phyloP scores from a whole-genome alignment of 2,329 filamentous ascomycete genomes.

The Monosporascus sp. region DNA sequence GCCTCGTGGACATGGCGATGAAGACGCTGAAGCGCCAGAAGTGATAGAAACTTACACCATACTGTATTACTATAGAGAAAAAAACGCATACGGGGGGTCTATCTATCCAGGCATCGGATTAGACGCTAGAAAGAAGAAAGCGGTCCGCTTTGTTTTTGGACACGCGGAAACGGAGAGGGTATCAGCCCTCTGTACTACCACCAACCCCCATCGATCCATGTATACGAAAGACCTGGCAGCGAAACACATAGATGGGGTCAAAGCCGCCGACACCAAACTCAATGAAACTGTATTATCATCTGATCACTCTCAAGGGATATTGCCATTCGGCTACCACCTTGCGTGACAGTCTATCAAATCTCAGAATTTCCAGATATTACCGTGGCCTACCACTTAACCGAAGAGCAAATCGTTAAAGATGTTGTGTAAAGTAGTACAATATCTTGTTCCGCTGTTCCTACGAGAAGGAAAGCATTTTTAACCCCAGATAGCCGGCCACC shows the following conservation, averaged over 20 bases:
- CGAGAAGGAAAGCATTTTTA: too few relatives aligned
- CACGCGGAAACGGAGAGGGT: not conserved
- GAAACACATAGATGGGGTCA: not conserved
- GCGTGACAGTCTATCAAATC: too few relatives aligned
- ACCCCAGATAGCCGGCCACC: too few relatives aligned
- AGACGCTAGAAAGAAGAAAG: not conserved
- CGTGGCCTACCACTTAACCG: too few relatives aligned
- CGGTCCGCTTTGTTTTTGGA: not conserved
- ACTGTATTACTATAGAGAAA: conserved; percentile 11
- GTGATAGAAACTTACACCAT: conserved; percentile 36
- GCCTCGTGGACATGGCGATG: conserved; percentile 86
- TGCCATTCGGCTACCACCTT: too few relatives aligned
- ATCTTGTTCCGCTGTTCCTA: too few relatives aligned
- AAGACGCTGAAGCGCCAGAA: conserved; percentile 89
- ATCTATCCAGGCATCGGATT: not conserved
- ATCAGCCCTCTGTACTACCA: not conserved
- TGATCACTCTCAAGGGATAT: too few relatives aligned
- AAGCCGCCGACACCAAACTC: not conserved
- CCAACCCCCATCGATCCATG: not conserved
- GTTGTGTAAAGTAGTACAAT: too few relatives aligned
- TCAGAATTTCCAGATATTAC: too few relatives aligned
- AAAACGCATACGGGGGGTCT: not conserved
- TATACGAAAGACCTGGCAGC: not conserved
- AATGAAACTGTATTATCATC: not conserved
- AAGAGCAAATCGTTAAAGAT: too few relatives aligned